A percentile compares a stretch with the other conserved stretches of the same genome.
phyloP scores from a whole-genome alignment of 164 flowering plant genomes.

The Berberis thunbergii region DNA sequence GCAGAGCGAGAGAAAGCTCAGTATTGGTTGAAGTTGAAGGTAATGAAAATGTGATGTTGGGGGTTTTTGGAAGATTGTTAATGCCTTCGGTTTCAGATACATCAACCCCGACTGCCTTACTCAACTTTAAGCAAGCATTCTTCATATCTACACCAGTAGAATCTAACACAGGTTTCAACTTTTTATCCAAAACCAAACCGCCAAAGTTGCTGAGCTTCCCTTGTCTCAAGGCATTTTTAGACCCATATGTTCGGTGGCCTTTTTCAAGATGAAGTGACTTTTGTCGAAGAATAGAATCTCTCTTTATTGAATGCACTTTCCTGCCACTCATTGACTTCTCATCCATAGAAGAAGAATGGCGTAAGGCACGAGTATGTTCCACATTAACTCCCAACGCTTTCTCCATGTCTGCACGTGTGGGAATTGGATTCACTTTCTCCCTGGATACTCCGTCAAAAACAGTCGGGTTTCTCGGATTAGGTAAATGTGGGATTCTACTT shows the following conservation, averaged over 20 bases:
- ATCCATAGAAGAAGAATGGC: constrained; percentile 20
- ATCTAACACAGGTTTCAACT: constrained; percentile 51
- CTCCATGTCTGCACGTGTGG: constrained; percentile 20
- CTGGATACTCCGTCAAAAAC: constrained; percentile 22
- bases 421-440: constrained; percentile 32
- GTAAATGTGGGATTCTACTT: constrained; percentile 24
- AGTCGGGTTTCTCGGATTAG: constrained; percentile 29
- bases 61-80: constrained; percentile 21
- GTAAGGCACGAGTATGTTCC: constrained; percentile 10
- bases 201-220: constrained; percentile 54
- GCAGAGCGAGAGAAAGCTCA: constrained; percentile 66
- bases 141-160: constrained; percentile 37
- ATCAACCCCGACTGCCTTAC: constrained; percentile 35
- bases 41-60: constrained; percentile 19
- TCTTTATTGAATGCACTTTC: constrained; percentile 48
- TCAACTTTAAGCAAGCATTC: constrained; percentile 38
- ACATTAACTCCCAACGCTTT: constrained; percentile 31
- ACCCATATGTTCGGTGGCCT: constrained; percentile 24
- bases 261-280: constrained; percentile 66
- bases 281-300: constrained; percentile 65
- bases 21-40: constrained; percentile 47
- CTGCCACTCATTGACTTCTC: constrained; percentile 19
- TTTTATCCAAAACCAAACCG: constrained; percentile 66
- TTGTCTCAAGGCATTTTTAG: constrained; percentile 35
- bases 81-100: constrained; percentile 27